Evolutionary conservation across 2,329 filamentous ascomycete species (phyloP), one percentile per base, ranked within the genome.

Genomic region (Penicillium sp.): DNA sequence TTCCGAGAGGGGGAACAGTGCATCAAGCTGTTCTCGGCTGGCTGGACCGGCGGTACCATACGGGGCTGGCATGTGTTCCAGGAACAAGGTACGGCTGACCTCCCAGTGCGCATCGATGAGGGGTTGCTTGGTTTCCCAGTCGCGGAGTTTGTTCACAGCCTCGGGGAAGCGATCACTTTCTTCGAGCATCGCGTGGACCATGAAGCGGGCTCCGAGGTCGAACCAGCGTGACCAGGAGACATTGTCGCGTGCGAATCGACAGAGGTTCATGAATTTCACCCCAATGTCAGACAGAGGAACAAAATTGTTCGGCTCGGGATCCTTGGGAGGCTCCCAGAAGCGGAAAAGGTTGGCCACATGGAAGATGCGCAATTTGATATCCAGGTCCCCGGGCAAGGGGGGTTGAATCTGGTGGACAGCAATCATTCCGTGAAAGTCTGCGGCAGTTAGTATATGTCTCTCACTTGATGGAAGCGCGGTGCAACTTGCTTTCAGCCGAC

Each of bases 101-200:
- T 64, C 29, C 73, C 68, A 57, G 66, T 66, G 56, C 60, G 69
- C 55, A 75, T 76, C 56, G 75, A 54, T 47, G 11, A 44, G 47
- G 21, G 13, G 8, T 71, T 72, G 61, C 36, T 32, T 63, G 59
- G 65, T 38, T 11, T 75, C 76, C 73, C 79, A 82, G 1, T 76
- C 69, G 58, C 81, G 81, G 3, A 77, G 74, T 29, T 77, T 72
- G 24, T 73, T 67, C 21, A 80, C 68, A 2, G 70, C 56, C 21
- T 77, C 72, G 4, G 62, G 68, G n/a, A 66, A 47, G 14, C n/a
- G 65, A 4, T 64, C 66, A 7, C 74, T 75, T 77, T 81, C 78
- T 64, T 84, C 81, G 4, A 82, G 57, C 8, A 73, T 74, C 34
- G 79, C 76, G 55, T 83, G 80, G 8, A 80, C 61, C 73, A 83